Percentiles rank a stretch among this genome's conserved stretches.
Evolutionary conservation across 495 filamentous ascomycete genomes (phyloP).

Genomic region (Aspergillus sparsus): DNA sequence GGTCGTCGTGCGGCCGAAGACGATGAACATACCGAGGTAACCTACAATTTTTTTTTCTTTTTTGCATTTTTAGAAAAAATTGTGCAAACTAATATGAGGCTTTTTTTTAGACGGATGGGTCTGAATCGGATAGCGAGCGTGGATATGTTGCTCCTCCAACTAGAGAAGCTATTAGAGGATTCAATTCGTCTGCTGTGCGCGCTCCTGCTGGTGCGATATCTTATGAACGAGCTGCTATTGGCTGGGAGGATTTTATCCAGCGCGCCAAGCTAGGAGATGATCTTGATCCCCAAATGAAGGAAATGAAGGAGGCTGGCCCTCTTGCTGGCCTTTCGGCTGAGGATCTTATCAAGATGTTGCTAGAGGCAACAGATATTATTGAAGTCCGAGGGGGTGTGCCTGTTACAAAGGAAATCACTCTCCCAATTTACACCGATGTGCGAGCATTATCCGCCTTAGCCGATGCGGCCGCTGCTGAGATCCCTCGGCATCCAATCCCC

Average conservation of each 20-base stretch:
- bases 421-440: constrained; percentile 16
- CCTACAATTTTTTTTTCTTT: too few species aligned
- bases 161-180: constrained; percentile 40
- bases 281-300: constrained; percentile 43
- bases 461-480: constrained; percentile 36
- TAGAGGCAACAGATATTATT: constrained; percentile 27
- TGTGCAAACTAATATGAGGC: constrained; percentile 1
- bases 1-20: constrained; percentile 47
- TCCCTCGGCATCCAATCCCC: constrained; percentile 27
- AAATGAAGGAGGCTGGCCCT: constrained; percentile 29
- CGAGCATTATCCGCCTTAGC: constrained; percentile 37
- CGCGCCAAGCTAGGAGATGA: constrained; percentile 42
- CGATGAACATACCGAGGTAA: constrained; percentile 51
- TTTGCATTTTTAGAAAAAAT: neutral
- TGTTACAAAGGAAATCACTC: constrained; percentile 12
- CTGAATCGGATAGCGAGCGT: constrained; percentile 38
- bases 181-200: constrained; percentile 38
- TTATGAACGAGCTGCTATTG: constrained; percentile 34
- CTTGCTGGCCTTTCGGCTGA: constrained; percentile 21
- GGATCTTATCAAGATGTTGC: constrained; percentile 26
- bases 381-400: constrained; percentile 18
- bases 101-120: constrained; percentile 40
- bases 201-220: constrained; percentile 37
- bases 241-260: constrained; percentile 48
- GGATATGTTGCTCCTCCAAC: constrained; percentile 21